Evolutionary conservation across 2,329 filamentous ascomycete genomes (phyloP), one percentile per base, ranked within the genome.

Genomic region (Malbranchea cinnamomea): DNA sequence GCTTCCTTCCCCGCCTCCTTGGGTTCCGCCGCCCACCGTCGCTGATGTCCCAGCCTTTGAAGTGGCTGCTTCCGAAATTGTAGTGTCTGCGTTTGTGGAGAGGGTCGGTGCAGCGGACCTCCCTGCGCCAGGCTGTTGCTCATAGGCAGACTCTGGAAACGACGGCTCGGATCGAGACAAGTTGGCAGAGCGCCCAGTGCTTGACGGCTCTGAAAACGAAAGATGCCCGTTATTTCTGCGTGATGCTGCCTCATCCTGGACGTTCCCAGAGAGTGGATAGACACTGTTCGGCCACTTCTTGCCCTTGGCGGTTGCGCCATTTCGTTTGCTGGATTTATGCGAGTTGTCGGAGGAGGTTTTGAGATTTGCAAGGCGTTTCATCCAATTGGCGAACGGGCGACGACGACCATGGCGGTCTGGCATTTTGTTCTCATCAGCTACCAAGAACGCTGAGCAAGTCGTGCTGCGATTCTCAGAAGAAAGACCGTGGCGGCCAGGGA

Each of bases 341-440:
- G 63, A 55, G 36, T 72, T 10, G 21, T 33, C 66, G 39, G 68
- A 71, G 18, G 75, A 78, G 33, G 62, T 66, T 55, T 92, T 94
- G 57, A 93, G 77, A 52, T 78, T 87, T 37, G 84, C 76, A 34
- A 95, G 71, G 48, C 85, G 85, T 65, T 85, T 92, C 64, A 98
- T 83, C 79, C 87, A 91, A 42, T 76, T 81, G 26, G 85, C 72
- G 51, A 95, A 95, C 14, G 85, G 87, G 40, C 81, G 74, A 44
- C 84, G 77, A 41, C 83, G 78, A 44, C 69, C 70, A 48, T 74
- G 65, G 42, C 74, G 71, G 53, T 84, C 78, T 84, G 56, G 43
- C 38, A 56, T 12, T 26, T n/a, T n/a, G n/a, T n/a, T n/a, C n/a
- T n/a, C n/a, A n/a, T n/a, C n/a, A n/a, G n/a, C n/a, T n/a, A n/a